phyloP scores from a whole-genome alignment of 148 eudicot genomes.

The Linanthus parryae region DNA sequence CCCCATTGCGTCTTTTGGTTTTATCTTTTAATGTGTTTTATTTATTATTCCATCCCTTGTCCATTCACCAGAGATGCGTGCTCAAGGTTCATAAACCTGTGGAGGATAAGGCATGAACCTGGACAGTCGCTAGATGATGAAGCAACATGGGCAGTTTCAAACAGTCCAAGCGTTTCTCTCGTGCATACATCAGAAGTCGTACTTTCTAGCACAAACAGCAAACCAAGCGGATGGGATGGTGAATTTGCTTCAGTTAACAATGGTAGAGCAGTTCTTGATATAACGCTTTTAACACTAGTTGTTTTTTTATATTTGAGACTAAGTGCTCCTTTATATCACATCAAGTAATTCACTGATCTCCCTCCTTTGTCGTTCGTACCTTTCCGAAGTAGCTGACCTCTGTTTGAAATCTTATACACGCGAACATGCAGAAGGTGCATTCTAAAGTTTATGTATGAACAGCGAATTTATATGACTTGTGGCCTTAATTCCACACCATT shows the following conservation, averaged over 20 bases:
- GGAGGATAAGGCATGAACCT: conserved; percentile 94
- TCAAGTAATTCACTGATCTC: background rate
- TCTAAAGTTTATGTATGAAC: too few species aligned
- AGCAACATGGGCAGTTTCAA: conserved; percentile 60
- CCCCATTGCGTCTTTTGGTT: background rate
- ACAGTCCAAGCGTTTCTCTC: conserved; percentile 36
- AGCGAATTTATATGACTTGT: too few species aligned
- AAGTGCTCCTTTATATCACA: too few species aligned
- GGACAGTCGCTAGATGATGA: conserved; percentile 97
- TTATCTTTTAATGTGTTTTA: background rate
- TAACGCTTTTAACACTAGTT: too few species aligned
- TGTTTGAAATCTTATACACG: too few species aligned
- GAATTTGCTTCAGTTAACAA: conserved; percentile 44
- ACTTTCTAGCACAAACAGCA: conserved; percentile 31
- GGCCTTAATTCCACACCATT: too few species aligned
- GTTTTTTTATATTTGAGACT: too few species aligned
- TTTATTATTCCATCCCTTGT: background rate
- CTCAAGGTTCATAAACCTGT: conserved; percentile 64
- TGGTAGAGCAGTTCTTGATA: conserved; percentile 37
- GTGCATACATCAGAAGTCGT: conserved; percentile 57
- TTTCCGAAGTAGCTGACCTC: background rate
- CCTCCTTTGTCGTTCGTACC: background rate
- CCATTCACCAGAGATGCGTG: conserved; percentile 68
- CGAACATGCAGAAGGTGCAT: background rate
- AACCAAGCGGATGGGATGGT: conserved; percentile 29